Conservation (phyloP, 208 protist genomes). For the Entamoeba invadens region DNA sequence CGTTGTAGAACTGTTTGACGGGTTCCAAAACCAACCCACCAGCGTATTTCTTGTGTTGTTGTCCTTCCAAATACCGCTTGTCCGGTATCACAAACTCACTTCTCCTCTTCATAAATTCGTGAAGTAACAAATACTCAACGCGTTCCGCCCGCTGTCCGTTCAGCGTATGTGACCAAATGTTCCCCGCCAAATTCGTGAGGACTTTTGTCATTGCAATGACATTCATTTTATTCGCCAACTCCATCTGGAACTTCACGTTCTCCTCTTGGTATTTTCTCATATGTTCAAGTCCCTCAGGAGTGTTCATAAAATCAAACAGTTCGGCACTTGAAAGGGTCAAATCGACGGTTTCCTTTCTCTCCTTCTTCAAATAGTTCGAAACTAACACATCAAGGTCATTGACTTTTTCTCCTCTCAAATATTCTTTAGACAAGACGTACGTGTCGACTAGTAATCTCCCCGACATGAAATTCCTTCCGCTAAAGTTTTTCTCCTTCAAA, state of each 20-base stretch:
- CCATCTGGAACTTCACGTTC: neutral
- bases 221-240: neutral
- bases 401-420: neutral
- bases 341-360: neutral
- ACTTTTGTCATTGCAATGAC: neutral
- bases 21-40: conserved; percentile 26
- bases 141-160: neutral
- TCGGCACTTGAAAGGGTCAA: neutral
- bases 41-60: neutral
- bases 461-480: neutral
- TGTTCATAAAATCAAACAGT: neutral
- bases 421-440: neutral
- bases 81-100: neutral
- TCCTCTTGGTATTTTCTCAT: neutral
- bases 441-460: neutral
- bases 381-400: neutral
- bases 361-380: neutral
- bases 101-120: neutral
- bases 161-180: neutral
- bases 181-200: neutral
- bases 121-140: neutral
- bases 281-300: neutral
- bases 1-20: conserved; percentile 67
- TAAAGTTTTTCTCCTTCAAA: neutral
- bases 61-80: neutral